Percentiles rank a stretch among this genome's conserved stretches.
phyloP scores from a whole-genome alignment of 2,329 filamentous ascomycete species.

The Colletotrichum somersetense region DNA sequence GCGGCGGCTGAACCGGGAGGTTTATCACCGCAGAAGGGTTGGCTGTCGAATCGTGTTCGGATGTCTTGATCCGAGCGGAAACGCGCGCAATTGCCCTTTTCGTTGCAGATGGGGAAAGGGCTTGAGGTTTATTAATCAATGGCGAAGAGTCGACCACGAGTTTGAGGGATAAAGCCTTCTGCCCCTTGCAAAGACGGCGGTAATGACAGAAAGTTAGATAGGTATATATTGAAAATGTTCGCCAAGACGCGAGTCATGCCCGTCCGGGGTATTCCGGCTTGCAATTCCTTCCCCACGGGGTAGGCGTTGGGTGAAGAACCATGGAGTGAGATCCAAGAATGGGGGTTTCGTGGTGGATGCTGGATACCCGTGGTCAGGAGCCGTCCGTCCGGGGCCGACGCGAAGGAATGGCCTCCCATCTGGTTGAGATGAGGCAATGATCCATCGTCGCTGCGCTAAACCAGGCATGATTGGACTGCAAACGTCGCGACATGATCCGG shows the following conservation, averaged over 20 bases:
- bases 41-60: not conserved
- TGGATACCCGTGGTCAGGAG: constrained; percentile 13
- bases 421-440: constrained; percentile 1
- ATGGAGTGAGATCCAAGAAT: not conserved
- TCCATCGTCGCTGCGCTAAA: not conserved
- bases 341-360: constrained; percentile 8
- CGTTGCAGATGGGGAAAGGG: not conserved
- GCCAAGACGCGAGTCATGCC: not conserved
- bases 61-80: not conserved
- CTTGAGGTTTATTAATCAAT: not conserved
- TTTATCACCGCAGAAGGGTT: not conserved
- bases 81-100: not conserved
- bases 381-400: constrained; percentile 6
- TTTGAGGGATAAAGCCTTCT: constrained; percentile 3
- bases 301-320: not conserved
- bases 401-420: constrained; percentile 2
- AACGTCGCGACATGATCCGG: not conserved
- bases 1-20: not conserved
- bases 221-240: not conserved
- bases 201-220: constrained; percentile 6
- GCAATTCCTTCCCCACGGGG: constrained; percentile 3
- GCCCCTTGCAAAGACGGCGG: not conserved
- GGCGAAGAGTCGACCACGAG: not conserved
- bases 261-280: not conserved
- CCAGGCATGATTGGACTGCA: constrained; percentile 31